Evolutionary conservation across 768 basidiomycete species (phyloP).

Genomic region (Lentinula guzmanii): DNA sequence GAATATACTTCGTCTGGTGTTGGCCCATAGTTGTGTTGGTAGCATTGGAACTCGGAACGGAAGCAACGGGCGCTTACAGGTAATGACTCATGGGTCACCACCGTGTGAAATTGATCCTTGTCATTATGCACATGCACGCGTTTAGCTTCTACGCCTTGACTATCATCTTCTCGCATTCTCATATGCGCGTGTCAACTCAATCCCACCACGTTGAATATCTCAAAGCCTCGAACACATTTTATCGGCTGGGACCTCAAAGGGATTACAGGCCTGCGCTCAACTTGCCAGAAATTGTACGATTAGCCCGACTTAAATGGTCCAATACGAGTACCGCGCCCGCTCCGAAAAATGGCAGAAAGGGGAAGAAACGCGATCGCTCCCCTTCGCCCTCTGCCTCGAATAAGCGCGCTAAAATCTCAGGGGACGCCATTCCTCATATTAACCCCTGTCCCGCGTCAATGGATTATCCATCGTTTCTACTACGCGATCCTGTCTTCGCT

Average conservation of each 20-base stretch:
- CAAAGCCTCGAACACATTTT: not conserved
- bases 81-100: not conserved
- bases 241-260: not conserved
- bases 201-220: not conserved
- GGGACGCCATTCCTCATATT: not conserved
- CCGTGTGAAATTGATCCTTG: not conserved
- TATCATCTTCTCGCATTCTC: not conserved
- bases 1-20: constrained; percentile 10
- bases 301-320: not conserved
- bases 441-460: constrained; percentile 2
- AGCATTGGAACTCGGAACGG: not conserved
- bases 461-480: constrained; percentile 6
- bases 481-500: not conserved
- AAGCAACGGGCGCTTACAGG: too few relatives aligned
- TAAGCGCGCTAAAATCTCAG: not conserved
- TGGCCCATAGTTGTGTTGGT: not conserved
- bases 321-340: not conserved
- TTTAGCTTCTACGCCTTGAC: not conserved
- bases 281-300: not conserved
- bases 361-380: constrained; percentile 13
- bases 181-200: not conserved
- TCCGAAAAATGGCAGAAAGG: constrained; percentile 6
- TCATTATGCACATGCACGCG: not conserved
- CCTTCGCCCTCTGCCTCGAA: not conserved
- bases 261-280: constrained; percentile 2